A percentile compares a stretch with the other conserved stretches of the same genome.
These are phyloP conservation scores for Marasmius fiardii DNA, from an alignment of 1,284 basidiomycete genomes.

Conservation along the genomic window DNA sequence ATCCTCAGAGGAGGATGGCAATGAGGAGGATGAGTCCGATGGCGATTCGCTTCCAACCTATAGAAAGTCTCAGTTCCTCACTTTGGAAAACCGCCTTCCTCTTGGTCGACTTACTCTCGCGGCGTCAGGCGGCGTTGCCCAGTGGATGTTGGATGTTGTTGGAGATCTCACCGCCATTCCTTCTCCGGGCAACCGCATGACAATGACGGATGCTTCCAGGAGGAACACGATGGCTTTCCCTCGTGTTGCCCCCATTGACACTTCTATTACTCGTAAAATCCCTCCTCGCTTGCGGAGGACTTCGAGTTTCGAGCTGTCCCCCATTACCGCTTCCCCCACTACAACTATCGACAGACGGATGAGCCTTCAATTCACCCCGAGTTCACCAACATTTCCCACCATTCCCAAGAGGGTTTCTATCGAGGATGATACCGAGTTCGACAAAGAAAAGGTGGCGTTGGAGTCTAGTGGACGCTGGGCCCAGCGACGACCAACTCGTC, in stretches of 20 bases:
- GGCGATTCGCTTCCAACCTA: constrained; percentile 2
- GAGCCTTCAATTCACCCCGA: constrained; percentile 65
- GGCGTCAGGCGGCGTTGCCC: constrained; percentile 37
- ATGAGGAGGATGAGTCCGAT: neutral
- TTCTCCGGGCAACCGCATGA: constrained; percentile 6
- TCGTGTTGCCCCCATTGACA: constrained; percentile 16
- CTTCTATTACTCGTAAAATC: neutral
- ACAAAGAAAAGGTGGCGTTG: constrained; percentile 39
- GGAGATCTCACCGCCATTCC: constrained; percentile 50
- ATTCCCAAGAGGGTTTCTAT: constrained; percentile 18
- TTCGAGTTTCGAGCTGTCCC: neutral
- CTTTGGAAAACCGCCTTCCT: constrained; percentile 19
- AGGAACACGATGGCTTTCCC: constrained; percentile 28
- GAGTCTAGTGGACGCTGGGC: constrained; percentile 34
- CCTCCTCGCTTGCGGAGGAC: neutral
- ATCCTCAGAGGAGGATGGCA: neutral
- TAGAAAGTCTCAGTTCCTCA: neutral
- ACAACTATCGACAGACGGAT: constrained; percentile 32
- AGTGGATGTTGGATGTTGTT: constrained; percentile 80
- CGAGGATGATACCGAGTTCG: constrained; percentile 38
- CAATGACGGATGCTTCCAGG: constrained; percentile 1
- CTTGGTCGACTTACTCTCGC: constrained; percentile 8
- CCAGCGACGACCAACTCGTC: constrained; percentile 21
- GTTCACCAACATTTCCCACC: constrained; percentile 40
- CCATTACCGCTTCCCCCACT: constrained; percentile 14